phyloP scores from a whole-genome alignment of 2,329 filamentous ascomycete genomes.

The Colletotrichum sublineola region DNA sequence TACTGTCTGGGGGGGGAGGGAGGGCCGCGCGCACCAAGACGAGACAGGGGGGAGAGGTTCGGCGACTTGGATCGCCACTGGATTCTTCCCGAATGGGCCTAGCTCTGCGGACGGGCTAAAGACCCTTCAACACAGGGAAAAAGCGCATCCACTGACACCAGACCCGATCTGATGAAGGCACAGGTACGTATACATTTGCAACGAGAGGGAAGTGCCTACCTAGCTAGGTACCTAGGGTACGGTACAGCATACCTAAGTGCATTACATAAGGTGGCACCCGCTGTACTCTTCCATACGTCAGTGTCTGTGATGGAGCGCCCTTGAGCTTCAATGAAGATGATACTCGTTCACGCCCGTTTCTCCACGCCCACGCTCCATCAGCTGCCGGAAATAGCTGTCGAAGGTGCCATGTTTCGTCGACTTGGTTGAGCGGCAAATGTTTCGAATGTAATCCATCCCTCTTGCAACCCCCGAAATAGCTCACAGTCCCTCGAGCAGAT shows the following conservation, averaged over 20 bases:
- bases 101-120: constrained; percentile 15
- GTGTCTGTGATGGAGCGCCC: background rate
- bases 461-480: constrained; percentile 22
- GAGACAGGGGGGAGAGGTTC: constrained; percentile 12
- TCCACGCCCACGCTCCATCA: background rate
- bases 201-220: too few species aligned
- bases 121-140: constrained; percentile 19
- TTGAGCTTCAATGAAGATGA: constrained; percentile 24
- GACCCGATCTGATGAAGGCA: background rate
- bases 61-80: constrained; percentile 25
- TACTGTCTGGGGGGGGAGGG: constrained; percentile 31
- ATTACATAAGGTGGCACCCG: background rate
- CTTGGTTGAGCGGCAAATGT: constrained; percentile 6
- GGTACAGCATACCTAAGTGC: too few species aligned
- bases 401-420: background rate
- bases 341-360: constrained; percentile 10
- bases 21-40: constrained; percentile 10
- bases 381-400: constrained; percentile 23
- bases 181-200: background rate
- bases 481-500: constrained; percentile 13
- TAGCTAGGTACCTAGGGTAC: too few species aligned
- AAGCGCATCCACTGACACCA: background rate
- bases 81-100: constrained; percentile 22
- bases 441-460: constrained; percentile 4
- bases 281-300: background rate